Percentiles rank a stretch among this genome's conserved stretches.
phyloP scores from a whole-genome alignment of 148 eudicot species.

The Pouteria glomerata region DNA sequence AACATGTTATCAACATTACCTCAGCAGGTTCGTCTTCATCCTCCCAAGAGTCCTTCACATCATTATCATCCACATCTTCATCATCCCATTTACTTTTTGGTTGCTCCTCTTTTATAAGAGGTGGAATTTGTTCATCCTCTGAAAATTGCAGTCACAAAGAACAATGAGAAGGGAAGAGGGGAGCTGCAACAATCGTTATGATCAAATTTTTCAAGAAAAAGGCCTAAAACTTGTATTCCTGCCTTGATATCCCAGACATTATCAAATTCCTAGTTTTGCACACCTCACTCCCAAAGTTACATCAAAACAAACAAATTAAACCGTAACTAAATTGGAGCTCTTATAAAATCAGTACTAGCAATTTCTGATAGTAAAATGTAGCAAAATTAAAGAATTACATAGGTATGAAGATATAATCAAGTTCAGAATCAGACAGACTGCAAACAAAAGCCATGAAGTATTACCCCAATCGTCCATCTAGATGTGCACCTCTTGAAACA shows the following conservation, averaged over 20 bases:
- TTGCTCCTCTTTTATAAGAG: conserved; percentile 46
- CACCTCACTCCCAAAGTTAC: not conserved
- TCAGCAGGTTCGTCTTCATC: conserved; percentile 84
- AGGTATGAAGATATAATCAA: not conserved
- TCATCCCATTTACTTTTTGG: conserved; percentile 70
- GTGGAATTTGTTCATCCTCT: conserved; percentile 65
- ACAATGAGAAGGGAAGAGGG: not conserved
- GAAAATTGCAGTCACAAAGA: conserved; percentile 5
- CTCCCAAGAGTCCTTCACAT: conserved; percentile 92
- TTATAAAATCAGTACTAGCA: not conserved
- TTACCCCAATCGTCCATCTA: conserved; percentile 1
- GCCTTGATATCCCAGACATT: not conserved
- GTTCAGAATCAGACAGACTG: not conserved
- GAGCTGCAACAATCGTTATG: not conserved
- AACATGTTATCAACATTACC: conserved; percentile 32
- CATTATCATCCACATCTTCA: conserved; percentile 84
- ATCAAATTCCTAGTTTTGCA: not conserved
- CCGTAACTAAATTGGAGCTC: not conserved
- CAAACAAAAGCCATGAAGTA: not conserved
- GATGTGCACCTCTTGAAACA: too few species aligned
- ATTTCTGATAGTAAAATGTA: not conserved
- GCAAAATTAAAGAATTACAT: not conserved
- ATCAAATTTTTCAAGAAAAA: not conserved
- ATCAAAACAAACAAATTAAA: not conserved
- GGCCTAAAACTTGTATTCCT: not conserved